These are phyloP conservation scores for Diaporthe sp. DNA, from an alignment of 2,329 filamentous ascomycete genomes.

Conservation along the genomic window DNA sequence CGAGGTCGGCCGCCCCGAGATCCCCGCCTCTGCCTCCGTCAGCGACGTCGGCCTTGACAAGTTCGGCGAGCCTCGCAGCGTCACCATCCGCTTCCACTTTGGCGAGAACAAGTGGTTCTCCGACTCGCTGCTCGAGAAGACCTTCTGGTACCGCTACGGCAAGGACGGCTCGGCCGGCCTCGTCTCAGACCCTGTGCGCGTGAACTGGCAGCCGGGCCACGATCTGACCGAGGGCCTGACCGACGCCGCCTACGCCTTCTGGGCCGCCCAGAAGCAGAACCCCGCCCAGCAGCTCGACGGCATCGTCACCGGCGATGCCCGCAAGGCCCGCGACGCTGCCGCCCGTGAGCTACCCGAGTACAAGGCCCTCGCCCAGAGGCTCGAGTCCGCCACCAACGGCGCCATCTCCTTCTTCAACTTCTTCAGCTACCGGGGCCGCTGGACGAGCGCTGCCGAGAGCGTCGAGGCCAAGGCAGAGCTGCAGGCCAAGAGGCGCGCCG, in stretches of 20 bases:
- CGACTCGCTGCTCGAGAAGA: slow-evolving; percentile 71
- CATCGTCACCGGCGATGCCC: slow-evolving; percentile 34
- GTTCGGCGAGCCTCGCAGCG: slow-evolving; percentile 70
- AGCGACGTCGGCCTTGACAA: slow-evolving; percentile 44
- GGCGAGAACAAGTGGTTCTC: slow-evolving; percentile 71
- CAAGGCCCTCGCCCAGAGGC: slow-evolving; percentile 62
- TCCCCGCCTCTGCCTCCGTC: slow-evolving; percentile 45
- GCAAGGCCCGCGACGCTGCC: slow-evolving; percentile 30
- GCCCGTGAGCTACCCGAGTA: slow-evolving; percentile 58
- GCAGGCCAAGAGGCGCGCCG: slow-evolving; percentile 42
- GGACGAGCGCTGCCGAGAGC: slow-evolving; percentile 71
- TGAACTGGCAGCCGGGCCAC: slow-evolving; percentile 73
- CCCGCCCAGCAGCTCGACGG: slow-evolving; percentile 42
- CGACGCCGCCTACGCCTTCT: slow-evolving; percentile 68
- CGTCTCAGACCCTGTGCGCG: slow-evolving; percentile 74
- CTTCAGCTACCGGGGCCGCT: slow-evolving; percentile 73
- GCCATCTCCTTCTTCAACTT: slow-evolving; percentile 75
- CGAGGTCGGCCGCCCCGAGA: slow-evolving; percentile 58
- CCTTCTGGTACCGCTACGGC: slow-evolving; percentile 72
- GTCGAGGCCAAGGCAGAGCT: slow-evolving; percentile 57
- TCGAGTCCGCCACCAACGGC: slow-evolving; percentile 48
- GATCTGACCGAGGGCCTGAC: slow-evolving; percentile 73
- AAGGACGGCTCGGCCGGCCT: slow-evolving; percentile 55
- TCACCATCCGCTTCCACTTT: slow-evolving; percentile 66
- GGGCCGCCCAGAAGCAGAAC: slow-evolving; percentile 60